These are phyloP conservation scores for Linderniella brevidens DNA, from an alignment of 257 asterid species.

Conservation along the genomic window DNA sequence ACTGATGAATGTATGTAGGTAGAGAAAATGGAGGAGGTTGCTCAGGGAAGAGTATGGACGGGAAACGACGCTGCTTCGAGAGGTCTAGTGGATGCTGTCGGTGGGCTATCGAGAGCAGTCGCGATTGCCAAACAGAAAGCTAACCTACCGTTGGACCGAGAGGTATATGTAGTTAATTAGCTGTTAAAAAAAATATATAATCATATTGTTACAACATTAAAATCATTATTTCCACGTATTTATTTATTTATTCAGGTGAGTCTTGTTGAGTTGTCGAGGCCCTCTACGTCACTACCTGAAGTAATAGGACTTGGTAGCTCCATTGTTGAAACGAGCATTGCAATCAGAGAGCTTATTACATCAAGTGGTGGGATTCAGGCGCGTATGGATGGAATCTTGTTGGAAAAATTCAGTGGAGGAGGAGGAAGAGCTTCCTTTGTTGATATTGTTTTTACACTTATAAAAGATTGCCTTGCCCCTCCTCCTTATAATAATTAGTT, in stretches of 20 bases:
- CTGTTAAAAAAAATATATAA: background rate
- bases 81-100: constrained; percentile 87
- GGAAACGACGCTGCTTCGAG: constrained; percentile 82
- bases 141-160: constrained; percentile 60
- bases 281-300: constrained; percentile 56
- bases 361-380: constrained; percentile 58
- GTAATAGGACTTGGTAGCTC: constrained; percentile 37
- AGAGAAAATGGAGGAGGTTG: constrained; percentile 90
- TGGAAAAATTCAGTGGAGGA: constrained; percentile 39
- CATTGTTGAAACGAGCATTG: constrained; percentile 20
- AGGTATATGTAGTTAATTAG: constrained; percentile 27
- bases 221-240: background rate
- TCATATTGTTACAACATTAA: background rate
- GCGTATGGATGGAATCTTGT: constrained; percentile 64
- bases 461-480: constrained; percentile 24
- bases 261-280: constrained; percentile 67
- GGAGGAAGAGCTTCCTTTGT: constrained; percentile 27
- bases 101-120: constrained; percentile 80
- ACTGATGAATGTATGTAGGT: constrained; percentile 25
- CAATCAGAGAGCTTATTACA: constrained; percentile 21
- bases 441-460: constrained; percentile 22
- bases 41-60: constrained; percentile 99
- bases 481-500: no score
- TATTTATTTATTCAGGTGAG: constrained; percentile 33
- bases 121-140: constrained; percentile 94